Evolutionary conservation across 2,329 filamentous ascomycete genomes (phyloP), one percentile per base, ranked within the genome.

Genomic region (Leptographium radiaticola): DNA sequence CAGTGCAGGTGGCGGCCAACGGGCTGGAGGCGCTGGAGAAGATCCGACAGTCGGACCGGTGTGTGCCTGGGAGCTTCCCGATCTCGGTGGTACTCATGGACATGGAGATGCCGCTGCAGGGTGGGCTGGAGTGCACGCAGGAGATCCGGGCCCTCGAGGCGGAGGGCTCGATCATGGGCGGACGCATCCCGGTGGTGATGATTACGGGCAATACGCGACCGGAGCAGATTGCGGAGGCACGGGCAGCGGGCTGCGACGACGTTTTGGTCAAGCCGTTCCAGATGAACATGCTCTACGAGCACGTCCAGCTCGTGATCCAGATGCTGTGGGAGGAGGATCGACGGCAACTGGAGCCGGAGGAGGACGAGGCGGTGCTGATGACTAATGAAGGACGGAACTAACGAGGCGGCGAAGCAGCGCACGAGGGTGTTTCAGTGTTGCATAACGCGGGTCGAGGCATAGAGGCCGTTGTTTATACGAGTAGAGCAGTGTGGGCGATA

Each of bases 21-120:
- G 79, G 79, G 8, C 58, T 73, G 42, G 77, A 81, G 60, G 77
- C 77, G 0, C 67, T 81, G 16, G 71, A 78, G 4, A 72, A 71
- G 55, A 65, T 78, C 15, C 65, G 60, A 58, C 64, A 53, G 45
- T 66, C 61, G 12, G 64, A 63, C 58, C 55, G 47, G 38, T 55
- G 48, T 44, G 45, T 54, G 34, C 38, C 55, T 4, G 57, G 53
- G 18, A 36, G 52, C 8, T 68, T 73, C 31, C 68, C 71, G 1
- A 67, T 84, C 30, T 77, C 77, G 50, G 71, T 87, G 6, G 78
- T 88, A 18, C 70, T 88, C 20, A 88, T 88, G 84, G 85, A 88
- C 61, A 80, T 86, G 60, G 83, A 87, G 62, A 87, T 88, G 84
- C 84, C 84, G 1, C 68, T 87, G 16, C 84, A 85, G 72, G 83